Evolutionary conservation across 1,284 basidiomycete genomes (phyloP).

Genomic region (Trichosporon sp.): DNA sequence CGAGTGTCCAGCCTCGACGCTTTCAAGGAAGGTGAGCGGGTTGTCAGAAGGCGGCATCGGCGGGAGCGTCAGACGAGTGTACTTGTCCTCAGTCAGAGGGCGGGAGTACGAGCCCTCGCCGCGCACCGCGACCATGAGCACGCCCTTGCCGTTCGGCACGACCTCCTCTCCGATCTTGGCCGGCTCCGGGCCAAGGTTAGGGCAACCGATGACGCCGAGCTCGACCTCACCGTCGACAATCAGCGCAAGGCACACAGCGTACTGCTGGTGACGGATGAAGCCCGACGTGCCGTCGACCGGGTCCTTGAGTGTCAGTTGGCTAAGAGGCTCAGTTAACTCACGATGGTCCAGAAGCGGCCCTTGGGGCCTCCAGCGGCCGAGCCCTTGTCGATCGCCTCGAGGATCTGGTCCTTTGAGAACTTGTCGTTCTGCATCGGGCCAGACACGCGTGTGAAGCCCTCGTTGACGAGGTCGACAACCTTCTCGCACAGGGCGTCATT

Average conservation of each 20-base stretch:
- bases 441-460: constrained; percentile 59
- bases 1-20: constrained; percentile 87
- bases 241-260: constrained; percentile 90
- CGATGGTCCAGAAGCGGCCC: constrained; percentile 57
- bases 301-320: constrained; percentile 24
- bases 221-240: constrained; percentile 78
- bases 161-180: constrained; percentile 55
- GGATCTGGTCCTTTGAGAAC: constrained; percentile 46
- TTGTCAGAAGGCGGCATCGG: constrained; percentile 33
- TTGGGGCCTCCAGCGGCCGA: constrained; percentile 66
- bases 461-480: constrained; percentile 77
- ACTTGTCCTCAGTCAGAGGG: constrained; percentile 30
- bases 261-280: constrained; percentile 93
- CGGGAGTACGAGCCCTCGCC: constrained; percentile 65
- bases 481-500: constrained; percentile 58
- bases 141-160: constrained; percentile 56
- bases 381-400: constrained; percentile 82
- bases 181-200: constrained; percentile 72
- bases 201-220: constrained; percentile 90
- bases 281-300: constrained; percentile 50
- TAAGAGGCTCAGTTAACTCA: constrained; percentile 50
- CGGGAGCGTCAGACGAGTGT: constrained; percentile 37
- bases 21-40: constrained; percentile 68
- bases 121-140: constrained; percentile 74
- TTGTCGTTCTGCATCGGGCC: constrained; percentile 40